Base-by-base conservation (phyloP, 495 filamentous ascomycete species). In the Amniculicola lignicola region DNA sequence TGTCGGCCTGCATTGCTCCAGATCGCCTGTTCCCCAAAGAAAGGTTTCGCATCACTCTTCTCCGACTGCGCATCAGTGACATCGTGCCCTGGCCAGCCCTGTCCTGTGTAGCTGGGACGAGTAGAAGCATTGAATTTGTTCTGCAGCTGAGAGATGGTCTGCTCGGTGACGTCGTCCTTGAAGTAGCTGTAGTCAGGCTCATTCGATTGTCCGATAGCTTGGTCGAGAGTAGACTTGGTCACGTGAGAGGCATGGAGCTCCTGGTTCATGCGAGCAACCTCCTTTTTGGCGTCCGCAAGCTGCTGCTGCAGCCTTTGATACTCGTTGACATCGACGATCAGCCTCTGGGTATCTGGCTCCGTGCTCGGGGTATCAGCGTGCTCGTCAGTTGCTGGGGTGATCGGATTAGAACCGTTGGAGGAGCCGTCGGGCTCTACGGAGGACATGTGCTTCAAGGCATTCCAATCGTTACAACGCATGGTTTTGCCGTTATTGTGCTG, bases 191-290 rank as follows among this genome's bases (percentile, higher is more conserved):
- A 65, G 43, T 86, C 83, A 19, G 72, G 72, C 36, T 81, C 80
- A 25, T 80, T 79, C 9, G 81, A 72, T 54, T 81, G 76, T 10
- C 83, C 85, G 51, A 90, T 76, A 49, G 82, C 81, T 65, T 89
- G 82, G 50, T 90, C 85, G 40, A 90, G 58, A 12, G 85, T 89
- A 64, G 88, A 84, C 66, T 85, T 87, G 40, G 82, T 83, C 64
- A 82, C 81, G 37, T 89, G 88, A 9, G 77, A 86, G 54, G 92
- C 86, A 22, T 85, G 78, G 49, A 96, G 79, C 69, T 96, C 89
- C 52, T 90, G 82, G 56, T 89, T 88, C 70, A 95, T 86, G 15
- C 82, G 77, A 50, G 82, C 85, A 68, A 98, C 90, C 57, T 83
- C 86, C 62, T 79, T 82, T 59, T 88, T 86, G 19, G 90, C 89